Percentiles rank a stretch among this genome's conserved stretches.
Evolutionary conservation across 768 basidiomycete genomes (phyloP).

Genomic region (Suillus luteus): DNA sequence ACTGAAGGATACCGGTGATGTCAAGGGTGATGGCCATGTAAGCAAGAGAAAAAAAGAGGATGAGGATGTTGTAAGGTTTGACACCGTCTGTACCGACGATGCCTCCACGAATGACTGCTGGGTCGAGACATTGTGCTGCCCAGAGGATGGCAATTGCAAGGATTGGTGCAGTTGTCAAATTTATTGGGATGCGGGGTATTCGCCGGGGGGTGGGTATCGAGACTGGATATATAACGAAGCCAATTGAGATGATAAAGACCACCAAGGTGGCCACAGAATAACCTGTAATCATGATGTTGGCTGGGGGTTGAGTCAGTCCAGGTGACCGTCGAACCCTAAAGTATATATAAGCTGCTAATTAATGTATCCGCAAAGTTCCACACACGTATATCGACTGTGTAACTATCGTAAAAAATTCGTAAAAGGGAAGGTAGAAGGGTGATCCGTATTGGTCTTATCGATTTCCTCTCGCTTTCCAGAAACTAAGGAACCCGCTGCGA

Average conservation of each 20-base stretch:
- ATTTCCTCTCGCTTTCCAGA: too few relatives aligned
- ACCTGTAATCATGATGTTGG: conserved; percentile 39
- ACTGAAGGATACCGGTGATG: conserved; percentile 81
- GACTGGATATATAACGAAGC: conserved; percentile 51
- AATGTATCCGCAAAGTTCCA: too few relatives aligned
- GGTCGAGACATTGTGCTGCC: conserved; percentile 54
- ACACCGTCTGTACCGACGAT: conserved; percentile 81
- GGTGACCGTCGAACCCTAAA: too few relatives aligned
- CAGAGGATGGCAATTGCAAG: conserved; percentile 52
- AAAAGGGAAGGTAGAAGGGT: too few relatives aligned
- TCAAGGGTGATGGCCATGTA: conserved; percentile 94
- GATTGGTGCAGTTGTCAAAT: conserved; percentile 57
- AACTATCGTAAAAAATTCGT: too few relatives aligned
- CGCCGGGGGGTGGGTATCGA: conserved; percentile 41
- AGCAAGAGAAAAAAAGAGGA: conserved; percentile 87
- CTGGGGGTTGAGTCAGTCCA: too few relatives aligned
- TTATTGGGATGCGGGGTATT: conserved; percentile 39
- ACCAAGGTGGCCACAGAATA: conserved; percentile 51
- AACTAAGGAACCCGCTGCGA: too few relatives aligned
- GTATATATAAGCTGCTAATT: too few relatives aligned
- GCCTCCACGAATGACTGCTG: conserved; percentile 61
- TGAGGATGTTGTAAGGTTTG: conserved; percentile 90
- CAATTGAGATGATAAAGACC: conserved; percentile 54
- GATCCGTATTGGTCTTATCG: too few relatives aligned
- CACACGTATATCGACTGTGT: too few relatives aligned